A percentile compares a stretch with the other conserved stretches of the same genome.
Evolutionary conservation across 1,284 basidiomycete species (phyloP).

Genomic region (Peniophora sp.): DNA sequence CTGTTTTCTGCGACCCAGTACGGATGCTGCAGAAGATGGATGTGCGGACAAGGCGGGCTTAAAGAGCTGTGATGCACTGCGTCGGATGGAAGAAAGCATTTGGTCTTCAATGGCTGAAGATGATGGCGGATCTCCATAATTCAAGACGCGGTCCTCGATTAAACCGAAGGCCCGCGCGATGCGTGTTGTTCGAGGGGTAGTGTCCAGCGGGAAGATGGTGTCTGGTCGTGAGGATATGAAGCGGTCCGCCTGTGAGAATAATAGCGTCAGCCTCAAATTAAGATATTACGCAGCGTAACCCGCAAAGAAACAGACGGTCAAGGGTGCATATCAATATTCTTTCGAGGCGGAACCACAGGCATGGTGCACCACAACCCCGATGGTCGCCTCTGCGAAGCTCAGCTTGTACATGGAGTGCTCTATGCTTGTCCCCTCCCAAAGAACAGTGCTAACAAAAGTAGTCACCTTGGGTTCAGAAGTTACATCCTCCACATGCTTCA

Average conservation of each 20-base stretch:
- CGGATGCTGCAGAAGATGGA: constrained; percentile 31
- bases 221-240: constrained; percentile 34
- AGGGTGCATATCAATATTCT: too few relatives aligned
- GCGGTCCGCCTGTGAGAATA: constrained; percentile 33
- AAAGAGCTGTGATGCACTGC: constrained; percentile 32
- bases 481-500: not conserved
- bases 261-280: not conserved
- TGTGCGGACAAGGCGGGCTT: constrained; percentile 21
- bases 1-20: constrained; percentile 34
- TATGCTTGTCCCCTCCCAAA: constrained; percentile 16
- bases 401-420: too few relatives aligned
- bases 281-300: constrained; percentile 12
- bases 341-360: too few relatives aligned
- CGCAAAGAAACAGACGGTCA: too few relatives aligned
- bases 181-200: constrained; percentile 37
- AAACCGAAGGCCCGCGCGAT: constrained; percentile 40
- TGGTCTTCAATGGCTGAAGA: constrained; percentile 18
- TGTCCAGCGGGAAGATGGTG: constrained; percentile 31
- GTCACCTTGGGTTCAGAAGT: not conserved
- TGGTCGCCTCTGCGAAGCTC: too few relatives aligned
- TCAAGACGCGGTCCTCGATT: constrained; percentile 35
- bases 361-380: too few relatives aligned
- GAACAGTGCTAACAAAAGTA: constrained; percentile 7
- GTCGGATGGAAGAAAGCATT: constrained; percentile 26
- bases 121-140: constrained; percentile 24